Evolutionary conservation across 2,329 filamentous ascomycete species (phyloP).

Genomic region (Aspergillus costaricaensis): DNA sequence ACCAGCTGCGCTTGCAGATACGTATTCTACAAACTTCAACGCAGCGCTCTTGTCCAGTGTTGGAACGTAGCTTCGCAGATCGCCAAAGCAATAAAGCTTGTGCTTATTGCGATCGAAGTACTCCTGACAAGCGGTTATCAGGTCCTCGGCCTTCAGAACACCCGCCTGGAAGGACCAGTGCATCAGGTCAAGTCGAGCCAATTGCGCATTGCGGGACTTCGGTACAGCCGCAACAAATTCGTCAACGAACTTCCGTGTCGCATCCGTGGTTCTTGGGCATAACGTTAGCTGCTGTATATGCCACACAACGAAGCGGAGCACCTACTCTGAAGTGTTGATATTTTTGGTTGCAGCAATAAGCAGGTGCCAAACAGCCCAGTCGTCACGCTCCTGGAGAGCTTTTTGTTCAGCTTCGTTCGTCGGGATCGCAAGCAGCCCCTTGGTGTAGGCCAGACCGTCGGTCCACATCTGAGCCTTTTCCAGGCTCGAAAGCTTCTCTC

Average conservation of each 20-base stretch:
- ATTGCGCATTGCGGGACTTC: slow-evolving; percentile 46
- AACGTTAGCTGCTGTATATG: slow-evolving; percentile 11
- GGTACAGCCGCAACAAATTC: slow-evolving; percentile 36
- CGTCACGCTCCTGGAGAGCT: slow-evolving; percentile 42
- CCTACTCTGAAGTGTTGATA: slow-evolving; percentile 38
- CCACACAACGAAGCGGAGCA: not conserved
- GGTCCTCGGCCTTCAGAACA: slow-evolving; percentile 29
- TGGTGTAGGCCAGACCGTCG: slow-evolving; percentile 40
- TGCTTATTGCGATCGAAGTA: slow-evolving; percentile 45
- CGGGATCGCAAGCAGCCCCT: slow-evolving; percentile 38
- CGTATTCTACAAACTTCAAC: slow-evolving; percentile 32
- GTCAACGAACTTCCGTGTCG: slow-evolving; percentile 37
- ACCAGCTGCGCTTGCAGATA: slow-evolving; percentile 20
- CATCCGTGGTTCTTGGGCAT: slow-evolving; percentile 30
- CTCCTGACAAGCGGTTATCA: slow-evolving; percentile 40
- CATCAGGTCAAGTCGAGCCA: slow-evolving; percentile 39
- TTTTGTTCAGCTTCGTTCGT: slow-evolving; percentile 32
- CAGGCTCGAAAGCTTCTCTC: slow-evolving; percentile 41
- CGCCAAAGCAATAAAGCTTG: slow-evolving; percentile 50
- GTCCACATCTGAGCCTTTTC: slow-evolving; percentile 43
- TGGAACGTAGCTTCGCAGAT: slow-evolving; percentile 41
- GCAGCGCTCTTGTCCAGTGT: slow-evolving; percentile 31
- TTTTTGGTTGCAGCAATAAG: slow-evolving; percentile 39
- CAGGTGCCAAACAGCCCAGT: slow-evolving; percentile 51
- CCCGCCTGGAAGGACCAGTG: slow-evolving; percentile 30